Evolutionary conservation across 2,329 filamentous ascomycete species (phyloP).

Genomic region (Aspergillus sp.): DNA sequence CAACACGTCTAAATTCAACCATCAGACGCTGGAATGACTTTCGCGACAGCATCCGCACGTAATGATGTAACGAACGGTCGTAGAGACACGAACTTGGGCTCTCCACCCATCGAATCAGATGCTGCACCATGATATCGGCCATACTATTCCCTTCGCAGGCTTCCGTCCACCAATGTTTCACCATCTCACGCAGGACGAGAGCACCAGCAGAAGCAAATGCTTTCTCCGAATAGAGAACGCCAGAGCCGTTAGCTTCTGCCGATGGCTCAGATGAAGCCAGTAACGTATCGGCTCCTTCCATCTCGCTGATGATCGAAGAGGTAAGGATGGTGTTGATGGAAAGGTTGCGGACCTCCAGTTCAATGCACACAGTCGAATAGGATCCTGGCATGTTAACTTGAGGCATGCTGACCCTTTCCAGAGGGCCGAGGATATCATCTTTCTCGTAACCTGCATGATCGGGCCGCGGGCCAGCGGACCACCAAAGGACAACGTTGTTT

Average conservation of each 20-base stretch:
- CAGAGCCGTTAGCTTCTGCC: slow-evolving; percentile 56
- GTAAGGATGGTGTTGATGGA: slow-evolving; percentile 97
- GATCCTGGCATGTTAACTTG: slow-evolving; percentile 88
- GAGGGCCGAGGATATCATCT: slow-evolving; percentile 74
- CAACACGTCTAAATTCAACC: slow-evolving; percentile 90
- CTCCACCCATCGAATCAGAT: slow-evolving; percentile 95
- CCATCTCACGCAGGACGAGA: slow-evolving; percentile 90
- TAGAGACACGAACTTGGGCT: slow-evolving; percentile 91
- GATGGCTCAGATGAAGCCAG: slow-evolving; percentile 68
- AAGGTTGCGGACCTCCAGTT: slow-evolving; percentile 86
- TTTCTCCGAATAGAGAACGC: slow-evolving; percentile 73
- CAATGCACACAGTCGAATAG: slow-evolving; percentile 93
- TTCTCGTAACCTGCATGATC: slow-evolving; percentile 95
- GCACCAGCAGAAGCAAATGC: slow-evolving; percentile 91
- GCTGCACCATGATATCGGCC: slow-evolving; percentile 96
- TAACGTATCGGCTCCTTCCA: slow-evolving; percentile 80
- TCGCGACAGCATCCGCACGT: slow-evolving; percentile 96
- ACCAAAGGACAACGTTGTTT: slow-evolving; percentile 94
- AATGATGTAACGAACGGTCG: slow-evolving; percentile 88
- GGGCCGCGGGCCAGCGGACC: slow-evolving; percentile 77
- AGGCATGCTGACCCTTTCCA: slow-evolving; percentile 88
- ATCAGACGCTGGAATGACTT: slow-evolving; percentile 97
- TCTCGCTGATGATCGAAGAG: slow-evolving; percentile 91
- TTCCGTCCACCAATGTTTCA: slow-evolving; percentile 96
- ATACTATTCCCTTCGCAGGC: slow-evolving; percentile 84